Conservation (phyloP, 1,139 yeast species). For the Magnusiomyces suaveolens region DNA sequence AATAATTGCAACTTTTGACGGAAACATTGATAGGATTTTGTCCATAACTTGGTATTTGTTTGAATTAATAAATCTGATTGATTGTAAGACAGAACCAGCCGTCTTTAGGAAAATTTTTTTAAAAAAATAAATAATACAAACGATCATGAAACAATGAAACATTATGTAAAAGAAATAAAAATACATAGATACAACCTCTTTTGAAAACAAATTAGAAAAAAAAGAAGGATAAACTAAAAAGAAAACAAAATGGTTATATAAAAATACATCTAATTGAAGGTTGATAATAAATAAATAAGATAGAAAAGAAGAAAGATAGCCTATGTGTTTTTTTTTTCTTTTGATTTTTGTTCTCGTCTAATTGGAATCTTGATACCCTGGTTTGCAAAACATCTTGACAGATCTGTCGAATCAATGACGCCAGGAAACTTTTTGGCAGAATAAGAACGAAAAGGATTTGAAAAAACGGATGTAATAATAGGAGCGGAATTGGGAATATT, state of each 20-base stretch:
- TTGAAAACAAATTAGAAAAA: neutral
- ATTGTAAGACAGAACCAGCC: too few species aligned
- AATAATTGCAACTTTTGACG: too few species aligned
- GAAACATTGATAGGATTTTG: too few species aligned
- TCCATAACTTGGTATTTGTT: too few species aligned
- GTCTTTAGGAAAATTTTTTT: too few species aligned
- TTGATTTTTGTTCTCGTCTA: constrained; percentile 22
- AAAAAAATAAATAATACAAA: too few species aligned
- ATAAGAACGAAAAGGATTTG: constrained; percentile 33
- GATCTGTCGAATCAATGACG: constrained; percentile 36
- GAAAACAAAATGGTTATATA: neutral
- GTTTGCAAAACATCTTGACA: constrained; percentile 36
- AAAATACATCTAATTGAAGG: neutral
- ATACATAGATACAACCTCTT: too few species aligned
- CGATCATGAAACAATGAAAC: too few species aligned
- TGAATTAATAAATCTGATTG: too few species aligned
- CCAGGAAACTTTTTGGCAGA: constrained; percentile 41
- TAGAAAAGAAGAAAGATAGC: neutral
- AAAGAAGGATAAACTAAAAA: neutral
- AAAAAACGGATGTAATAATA: constrained; percentile 29
- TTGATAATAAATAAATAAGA: neutral
- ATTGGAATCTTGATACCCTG: constrained; percentile 40
- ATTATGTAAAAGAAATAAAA: too few species aligned
- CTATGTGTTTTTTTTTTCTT: constrained; percentile 11
- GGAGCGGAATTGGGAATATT: constrained; percentile 22